phyloP scores from a whole-genome alignment of 495 filamentous ascomycete species.

The Aspergillus asperescens region DNA sequence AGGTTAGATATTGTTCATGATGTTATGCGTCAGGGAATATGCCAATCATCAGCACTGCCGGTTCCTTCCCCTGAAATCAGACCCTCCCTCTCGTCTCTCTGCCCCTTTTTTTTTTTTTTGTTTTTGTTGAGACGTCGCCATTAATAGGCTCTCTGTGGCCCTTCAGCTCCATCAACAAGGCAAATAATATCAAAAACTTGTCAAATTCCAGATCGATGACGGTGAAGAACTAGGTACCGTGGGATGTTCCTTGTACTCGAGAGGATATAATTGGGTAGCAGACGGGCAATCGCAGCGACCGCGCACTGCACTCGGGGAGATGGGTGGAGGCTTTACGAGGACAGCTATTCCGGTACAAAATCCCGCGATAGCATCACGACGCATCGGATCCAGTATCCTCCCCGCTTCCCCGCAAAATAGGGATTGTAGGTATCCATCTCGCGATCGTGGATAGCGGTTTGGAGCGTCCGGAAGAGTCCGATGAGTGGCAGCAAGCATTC shows the following conservation, averaged over 20 bases:
- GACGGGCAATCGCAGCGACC: too few species aligned
- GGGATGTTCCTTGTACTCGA: constrained; percentile 48
- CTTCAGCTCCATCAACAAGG: constrained; percentile 45
- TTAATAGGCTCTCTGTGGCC: constrained; percentile 43
- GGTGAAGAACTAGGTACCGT: constrained; percentile 50
- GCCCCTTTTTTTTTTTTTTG: constrained; percentile 68
- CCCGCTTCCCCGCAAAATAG: too few species aligned
- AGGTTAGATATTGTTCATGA: too few species aligned
- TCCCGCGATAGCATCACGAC: background rate
- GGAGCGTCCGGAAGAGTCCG: too few species aligned
- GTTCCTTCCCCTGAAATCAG: constrained; percentile 50
- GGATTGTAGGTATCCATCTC: too few species aligned
- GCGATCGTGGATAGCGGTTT: too few species aligned
- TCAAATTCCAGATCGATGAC: constrained; percentile 43
- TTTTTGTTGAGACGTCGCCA: constrained; percentile 36
- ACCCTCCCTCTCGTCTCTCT: constrained; percentile 54
- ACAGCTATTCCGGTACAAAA: background rate
- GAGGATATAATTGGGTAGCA: too few species aligned
- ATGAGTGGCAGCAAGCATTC: too few species aligned
- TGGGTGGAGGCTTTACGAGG: too few species aligned
- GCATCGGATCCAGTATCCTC: background rate
- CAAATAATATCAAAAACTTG: constrained; percentile 63
- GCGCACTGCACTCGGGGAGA: too few species aligned
- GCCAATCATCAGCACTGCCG: constrained; percentile 66
- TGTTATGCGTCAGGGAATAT: constrained; percentile 23